phyloP scores from a whole-genome alignment of 108 stramenopile species.

The Skeletonema menzelii region DNA sequence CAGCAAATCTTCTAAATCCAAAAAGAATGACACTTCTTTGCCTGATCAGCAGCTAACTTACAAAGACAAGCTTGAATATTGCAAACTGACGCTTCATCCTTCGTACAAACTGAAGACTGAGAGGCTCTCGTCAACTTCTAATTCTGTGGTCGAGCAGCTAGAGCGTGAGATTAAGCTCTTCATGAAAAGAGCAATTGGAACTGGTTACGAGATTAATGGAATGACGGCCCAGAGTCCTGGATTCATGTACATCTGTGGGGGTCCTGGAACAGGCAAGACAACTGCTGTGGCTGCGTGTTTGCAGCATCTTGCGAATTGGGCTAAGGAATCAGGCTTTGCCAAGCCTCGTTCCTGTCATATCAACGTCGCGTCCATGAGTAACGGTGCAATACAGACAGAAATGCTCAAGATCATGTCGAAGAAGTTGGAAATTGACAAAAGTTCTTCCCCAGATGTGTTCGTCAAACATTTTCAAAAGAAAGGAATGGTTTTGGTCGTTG shows the following conservation, averaged over 20 bases:
- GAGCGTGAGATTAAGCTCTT: constrained; percentile 25
- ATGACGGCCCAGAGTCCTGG: constrained; percentile 19
- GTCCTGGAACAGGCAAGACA: constrained; percentile 75
- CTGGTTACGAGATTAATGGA: constrained; percentile 4
- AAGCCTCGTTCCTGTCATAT: constrained; percentile 26
- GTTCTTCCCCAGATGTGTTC: constrained; percentile 3
- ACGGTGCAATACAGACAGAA: constrained; percentile 24
- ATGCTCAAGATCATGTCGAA: constrained; percentile 26
- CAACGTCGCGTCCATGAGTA: constrained; percentile 4
- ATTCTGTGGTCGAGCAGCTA: constrained; percentile 8
- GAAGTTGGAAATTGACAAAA: constrained; percentile 12
- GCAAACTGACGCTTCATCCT: constrained; percentile 31
- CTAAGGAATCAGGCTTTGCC: constrained; percentile 9
- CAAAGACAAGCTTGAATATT: constrained; percentile 33
- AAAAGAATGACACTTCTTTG: constrained; percentile 6
- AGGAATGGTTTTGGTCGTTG: constrained; percentile 59
- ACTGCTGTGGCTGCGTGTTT: constrained; percentile 34
- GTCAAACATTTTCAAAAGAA: constrained; percentile 26
- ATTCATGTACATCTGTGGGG: constrained; percentile 71
- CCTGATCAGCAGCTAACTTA: constrained; percentile 9
- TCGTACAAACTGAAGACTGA: constrained; percentile 12
- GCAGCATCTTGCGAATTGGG: constrained; percentile 22
- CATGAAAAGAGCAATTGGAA: constrained; percentile 28
- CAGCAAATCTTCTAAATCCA: background rate
- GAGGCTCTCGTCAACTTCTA: constrained; percentile 11